Percentiles rank a stretch among this genome's conserved stretches.
Conservation (phyloP, 345 rosid genomes). For the Eucalyptus cladocalyx region DNA sequence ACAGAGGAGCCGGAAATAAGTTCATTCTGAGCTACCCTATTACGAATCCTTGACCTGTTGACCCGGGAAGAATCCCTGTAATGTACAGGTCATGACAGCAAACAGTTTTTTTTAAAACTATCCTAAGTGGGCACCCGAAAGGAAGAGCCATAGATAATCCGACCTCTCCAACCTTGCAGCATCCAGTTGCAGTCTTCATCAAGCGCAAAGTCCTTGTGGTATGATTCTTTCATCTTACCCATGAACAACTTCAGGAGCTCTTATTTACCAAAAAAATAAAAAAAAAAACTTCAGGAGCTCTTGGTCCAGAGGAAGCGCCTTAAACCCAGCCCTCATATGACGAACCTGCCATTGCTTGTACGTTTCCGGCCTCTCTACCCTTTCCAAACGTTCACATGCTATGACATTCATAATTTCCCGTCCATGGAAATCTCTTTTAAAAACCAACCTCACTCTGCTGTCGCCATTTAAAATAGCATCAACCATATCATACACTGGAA, state of each 20-base stretch:
- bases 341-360: constrained; percentile 24
- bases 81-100: not conserved
- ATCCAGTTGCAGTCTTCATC: constrained; percentile 65
- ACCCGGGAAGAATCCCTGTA: not conserved
- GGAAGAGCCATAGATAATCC: constrained; percentile 43
- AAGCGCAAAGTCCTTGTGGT: constrained; percentile 61
- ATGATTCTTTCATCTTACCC: not conserved
- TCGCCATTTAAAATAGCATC: not conserved
- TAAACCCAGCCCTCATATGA: constrained; percentile 10
- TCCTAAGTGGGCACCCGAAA: constrained; percentile 52
- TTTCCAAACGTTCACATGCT: constrained; percentile 13
- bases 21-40: not conserved
- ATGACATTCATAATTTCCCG: constrained; percentile 12
- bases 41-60: not conserved
- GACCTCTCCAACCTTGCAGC: constrained; percentile 91
- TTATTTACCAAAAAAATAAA: not conserved
- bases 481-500: constrained; percentile 9
- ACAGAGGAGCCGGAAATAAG: not conserved
- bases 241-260: not conserved
- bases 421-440: not conserved
- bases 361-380: not conserved
- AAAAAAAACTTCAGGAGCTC: not conserved
- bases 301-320: constrained; percentile 4
- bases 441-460: constrained; percentile 2
- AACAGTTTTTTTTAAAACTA: not conserved